Percentiles rank a stretch among this genome's conserved stretches.
Evolutionary conservation across 805 yeast species (phyloP).

Genomic region (Saturnispora ahearnii): DNA sequence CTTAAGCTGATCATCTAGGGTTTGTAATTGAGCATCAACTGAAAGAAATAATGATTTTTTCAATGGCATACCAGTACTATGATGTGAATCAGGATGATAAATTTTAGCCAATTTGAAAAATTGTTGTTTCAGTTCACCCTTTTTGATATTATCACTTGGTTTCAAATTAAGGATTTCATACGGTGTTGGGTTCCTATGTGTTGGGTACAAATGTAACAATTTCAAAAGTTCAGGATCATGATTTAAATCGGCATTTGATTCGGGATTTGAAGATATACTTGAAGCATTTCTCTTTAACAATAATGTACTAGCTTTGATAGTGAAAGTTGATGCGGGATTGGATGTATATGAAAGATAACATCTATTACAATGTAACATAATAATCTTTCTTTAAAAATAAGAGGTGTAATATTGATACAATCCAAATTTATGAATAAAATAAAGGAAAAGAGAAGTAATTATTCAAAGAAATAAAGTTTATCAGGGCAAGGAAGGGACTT

Average conservation of each 20-base stretch:
- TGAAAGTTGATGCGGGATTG: too few relatives aligned
- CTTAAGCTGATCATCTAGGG: constrained; percentile 18
- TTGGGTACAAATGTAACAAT: constrained; percentile 36
- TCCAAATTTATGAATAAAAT: neutral
- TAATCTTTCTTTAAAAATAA: too few relatives aligned
- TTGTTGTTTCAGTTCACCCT: constrained; percentile 34
- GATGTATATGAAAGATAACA: too few relatives aligned
- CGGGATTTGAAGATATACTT: neutral
- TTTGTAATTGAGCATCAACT: neutral
- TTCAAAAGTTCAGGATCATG: constrained; percentile 19
- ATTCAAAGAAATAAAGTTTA: neutral
- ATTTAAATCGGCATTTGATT: constrained; percentile 2
- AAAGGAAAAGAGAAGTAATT: too few relatives aligned
- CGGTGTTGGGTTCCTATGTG: constrained; percentile 47
- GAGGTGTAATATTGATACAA: too few relatives aligned
- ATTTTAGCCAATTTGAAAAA: constrained; percentile 58
- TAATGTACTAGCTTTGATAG: neutral
- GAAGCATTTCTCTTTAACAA: neutral
- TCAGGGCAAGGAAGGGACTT: neutral
- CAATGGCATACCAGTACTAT: constrained; percentile 17
- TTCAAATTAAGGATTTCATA: constrained; percentile 53
- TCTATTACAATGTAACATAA: too few relatives aligned
- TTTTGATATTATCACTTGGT: constrained; percentile 27
- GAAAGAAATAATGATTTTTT: constrained; percentile 8
- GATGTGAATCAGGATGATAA: constrained; percentile 67